Evolutionary conservation across 2,329 filamentous ascomycete genomes (phyloP).

Genomic region (Aspergillus pseudotamarii): DNA sequence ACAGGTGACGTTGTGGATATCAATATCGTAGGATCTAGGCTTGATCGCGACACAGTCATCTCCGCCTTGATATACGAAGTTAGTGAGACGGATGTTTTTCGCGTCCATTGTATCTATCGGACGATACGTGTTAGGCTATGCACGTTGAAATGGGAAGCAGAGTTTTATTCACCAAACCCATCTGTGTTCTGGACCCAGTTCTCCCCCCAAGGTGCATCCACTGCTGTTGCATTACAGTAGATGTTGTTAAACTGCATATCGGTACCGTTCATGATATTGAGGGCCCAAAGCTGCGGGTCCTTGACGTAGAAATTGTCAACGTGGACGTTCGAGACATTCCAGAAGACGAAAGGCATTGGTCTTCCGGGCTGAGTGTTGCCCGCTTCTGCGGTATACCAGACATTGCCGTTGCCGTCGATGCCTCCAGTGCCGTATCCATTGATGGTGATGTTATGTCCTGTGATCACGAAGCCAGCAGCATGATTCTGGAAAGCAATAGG

Average conservation of each 20-base stretch:
- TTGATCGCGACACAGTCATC: constrained; percentile 66
- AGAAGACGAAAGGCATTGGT: background rate
- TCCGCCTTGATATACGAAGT: constrained; percentile 59
- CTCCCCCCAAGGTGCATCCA: background rate
- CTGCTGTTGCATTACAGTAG: background rate
- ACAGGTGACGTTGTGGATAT: constrained; percentile 57
- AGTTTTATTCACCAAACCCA: background rate
- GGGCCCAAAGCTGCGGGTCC: constrained; percentile 54
- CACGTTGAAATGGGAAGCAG: background rate
- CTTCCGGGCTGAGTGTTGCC: constrained; percentile 45
- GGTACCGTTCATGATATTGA: constrained; percentile 63
- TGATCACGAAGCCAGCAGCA: constrained; percentile 55
- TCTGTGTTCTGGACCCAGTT: background rate
- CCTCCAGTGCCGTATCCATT: constrained; percentile 57
- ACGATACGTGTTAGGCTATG: background rate
- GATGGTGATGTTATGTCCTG: constrained; percentile 54
- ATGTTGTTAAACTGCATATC: constrained; percentile 39
- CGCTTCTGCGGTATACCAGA: constrained; percentile 56
- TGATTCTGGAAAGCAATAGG: constrained; percentile 60
- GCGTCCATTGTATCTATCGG: constrained; percentile 49
- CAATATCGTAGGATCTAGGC: constrained; percentile 62
- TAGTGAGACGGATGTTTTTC: constrained; percentile 52
- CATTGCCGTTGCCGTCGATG: constrained; percentile 58
- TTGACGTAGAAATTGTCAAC: constrained; percentile 57
- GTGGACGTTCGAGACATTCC: constrained; percentile 49